Evolutionary conservation across 768 basidiomycete species (phyloP), one percentile per base, ranked within the genome.

Genomic region (Suillus paluster): DNA sequence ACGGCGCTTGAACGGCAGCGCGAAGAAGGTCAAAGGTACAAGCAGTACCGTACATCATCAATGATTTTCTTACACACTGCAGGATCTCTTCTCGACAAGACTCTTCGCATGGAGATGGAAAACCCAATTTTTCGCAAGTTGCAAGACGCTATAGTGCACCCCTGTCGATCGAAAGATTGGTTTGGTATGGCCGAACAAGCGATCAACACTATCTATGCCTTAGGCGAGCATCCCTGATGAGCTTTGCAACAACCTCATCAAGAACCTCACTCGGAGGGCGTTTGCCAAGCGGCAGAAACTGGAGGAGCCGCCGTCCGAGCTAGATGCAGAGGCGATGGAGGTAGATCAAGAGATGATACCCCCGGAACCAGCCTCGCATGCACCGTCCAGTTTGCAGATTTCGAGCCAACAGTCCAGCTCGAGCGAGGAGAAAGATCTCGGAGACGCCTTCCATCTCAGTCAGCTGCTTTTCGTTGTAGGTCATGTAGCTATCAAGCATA

Each of bases 401-500:
- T 59, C 23, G 5, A 63, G 57, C 23, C 62, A 68, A 36, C 42
- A 45, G 2, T 50, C 64, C 15, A 42, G 44, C 44, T 19, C 19
- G 23, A 70, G 68, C 5, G 68, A 68, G 21, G 76, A 75, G 52
- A 81, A 83, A 50, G 91, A 93, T 60, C 64, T 85, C 0, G 92
- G 91, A 0, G 92, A 95, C 59, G 88, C 91, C 4, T 97, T 97
- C 72, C 86, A 90, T 64, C 84, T 99, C 33, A 92, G 91, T 66
- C 96, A 99, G 72, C 82, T 99, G n/a, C 78, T 99, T 30, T 99
- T 99, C 71, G 85, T 94, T 42, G 95, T 98, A 21, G 97, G 97
- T 0, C 97, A 99, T 73, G 92, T 97, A 33, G 95, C 97, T 12
- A 94, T 99, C 77, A 99, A 98, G 75, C 97, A 99, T 54, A 94